Conservation (phyloP, 1,284 basidiomycete species). For the Papiliotrema fonsecae region DNA sequence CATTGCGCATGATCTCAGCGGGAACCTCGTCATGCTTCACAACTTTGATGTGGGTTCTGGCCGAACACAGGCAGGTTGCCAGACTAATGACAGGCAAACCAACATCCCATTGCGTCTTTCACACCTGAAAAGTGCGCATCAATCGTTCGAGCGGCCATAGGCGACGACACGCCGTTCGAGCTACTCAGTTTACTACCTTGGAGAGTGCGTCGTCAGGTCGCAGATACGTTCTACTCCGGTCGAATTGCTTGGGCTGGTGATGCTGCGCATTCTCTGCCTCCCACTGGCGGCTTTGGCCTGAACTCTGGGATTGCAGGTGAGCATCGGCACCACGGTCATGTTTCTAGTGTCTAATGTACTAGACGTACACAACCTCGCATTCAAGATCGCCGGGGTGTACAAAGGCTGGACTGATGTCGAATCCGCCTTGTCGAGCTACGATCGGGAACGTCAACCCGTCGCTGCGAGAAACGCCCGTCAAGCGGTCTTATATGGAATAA, state of each 20-base stretch:
- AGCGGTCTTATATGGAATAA: conserved; percentile 20
- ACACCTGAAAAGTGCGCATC: conserved; percentile 19
- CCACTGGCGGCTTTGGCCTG: conserved; percentile 24
- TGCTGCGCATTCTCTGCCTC: conserved; percentile 23
- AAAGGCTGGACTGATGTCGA: conserved; percentile 12
- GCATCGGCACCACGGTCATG: not conserved
- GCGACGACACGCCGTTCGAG: conserved; percentile 17
- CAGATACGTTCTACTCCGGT: conserved; percentile 16
- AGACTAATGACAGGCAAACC: conserved; percentile 4
- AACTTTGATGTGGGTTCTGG: conserved; percentile 16
- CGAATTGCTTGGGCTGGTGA: conserved; percentile 19
- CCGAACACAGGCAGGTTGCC: not conserved
- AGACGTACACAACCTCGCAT: conserved; percentile 25
- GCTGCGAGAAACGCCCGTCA: conserved; percentile 21
- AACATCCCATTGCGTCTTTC: conserved; percentile 16
- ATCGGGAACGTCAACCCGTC: conserved; percentile 24
- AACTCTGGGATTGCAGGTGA: conserved; percentile 24
- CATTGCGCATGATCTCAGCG: conserved; percentile 24
- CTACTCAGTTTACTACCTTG: conserved; percentile 22
- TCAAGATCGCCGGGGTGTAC: conserved; percentile 16
- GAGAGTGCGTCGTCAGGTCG: conserved; percentile 23
- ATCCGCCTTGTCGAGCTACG: conserved; percentile 12
- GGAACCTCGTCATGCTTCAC: conserved; percentile 26
- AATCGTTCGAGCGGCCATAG: conserved; percentile 21
- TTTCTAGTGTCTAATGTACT: not conserved